Base-by-base conservation (phyloP, 164 flowering plant genomes). In the Pachysandra terminalis region DNA sequence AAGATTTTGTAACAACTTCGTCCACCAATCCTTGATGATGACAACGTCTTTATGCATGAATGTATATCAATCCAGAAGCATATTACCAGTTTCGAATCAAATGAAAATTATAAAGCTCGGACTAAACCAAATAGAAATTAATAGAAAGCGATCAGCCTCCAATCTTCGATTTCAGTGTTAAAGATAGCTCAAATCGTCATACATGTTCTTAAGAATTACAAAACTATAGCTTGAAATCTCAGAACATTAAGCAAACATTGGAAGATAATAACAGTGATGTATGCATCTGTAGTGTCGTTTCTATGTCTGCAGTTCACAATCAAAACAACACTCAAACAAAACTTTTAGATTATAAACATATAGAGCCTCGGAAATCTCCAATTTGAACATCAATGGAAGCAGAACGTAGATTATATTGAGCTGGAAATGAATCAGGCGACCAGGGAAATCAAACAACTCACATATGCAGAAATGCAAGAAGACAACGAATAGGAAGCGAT, bases 401-500 rank as follows among this genome's bases (percentile, higher is more conserved):
- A 45, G 17, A 10, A 45, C 1, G 10, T 15, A 45, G 14, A 10
- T 5, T 13, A 45, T 10, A 45, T 45, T 10, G n/a, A n/a, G n/a
- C n/a, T n/a, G 1, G 17, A 15, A 10, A 3, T 5, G 4, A 45
- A 45, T 10, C 17, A 13, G 17, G 1, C 10, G 2, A 45, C 1
- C 5, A 49, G 24, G 26, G 5, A 24, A 60, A 17, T 57, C 4
- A 55, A 9, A 7, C 48, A 63, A 68, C 79, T 75, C 41, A 86
- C 90, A 63, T 51, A 67, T 8, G 81, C 64, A 68, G 89, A 77
- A 51, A 85, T 68, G 79, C 81, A 81, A 40, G 93, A 81, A 28
- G 97, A 73, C 61, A 95, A 76, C 41, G 96, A 90, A 78, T 88
- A 92, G n/a, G 96, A 76, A 24, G 98, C 84, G 41, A 95, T 57